These are phyloP conservation scores for Didymosphaeria variabile DNA, from an alignment of 2,329 filamentous ascomycete genomes.

Conservation along the genomic window DNA sequence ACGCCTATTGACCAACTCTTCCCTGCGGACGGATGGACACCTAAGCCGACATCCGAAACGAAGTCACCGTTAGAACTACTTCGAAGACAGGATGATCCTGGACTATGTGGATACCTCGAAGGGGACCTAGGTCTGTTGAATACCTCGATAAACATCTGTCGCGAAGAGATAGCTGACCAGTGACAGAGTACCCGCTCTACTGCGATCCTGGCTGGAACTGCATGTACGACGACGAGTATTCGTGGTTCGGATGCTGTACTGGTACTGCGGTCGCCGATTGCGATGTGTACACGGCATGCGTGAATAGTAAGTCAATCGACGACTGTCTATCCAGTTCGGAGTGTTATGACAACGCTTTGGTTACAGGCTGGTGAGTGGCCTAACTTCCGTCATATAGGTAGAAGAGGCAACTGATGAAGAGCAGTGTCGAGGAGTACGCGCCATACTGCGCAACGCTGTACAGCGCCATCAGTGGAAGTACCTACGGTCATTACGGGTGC, in stretches of 20 bases:
- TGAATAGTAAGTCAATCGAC: slow-evolving; percentile 13
- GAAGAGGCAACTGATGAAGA: background rate
- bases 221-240: slow-evolving; percentile 18
- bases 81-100: slow-evolving; percentile 19
- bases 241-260: slow-evolving; percentile 29
- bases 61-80: slow-evolving; percentile 17
- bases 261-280: slow-evolving; percentile 23
- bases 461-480: slow-evolving; percentile 11
- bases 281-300: slow-evolving; percentile 23
- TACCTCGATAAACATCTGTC: background rate
- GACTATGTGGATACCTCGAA: slow-evolving; percentile 22
- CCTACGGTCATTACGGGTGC: slow-evolving; percentile 23
- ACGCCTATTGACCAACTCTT: slow-evolving; percentile 16
- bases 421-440: background rate
- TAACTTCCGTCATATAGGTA: background rate
- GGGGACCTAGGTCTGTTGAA: slow-evolving; percentile 19
- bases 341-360: slow-evolving; percentile 19
- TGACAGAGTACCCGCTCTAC: slow-evolving; percentile 14
- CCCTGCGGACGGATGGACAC: slow-evolving; percentile 21
- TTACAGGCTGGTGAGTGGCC: slow-evolving; percentile 21
- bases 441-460: slow-evolving; percentile 21
- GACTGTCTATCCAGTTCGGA: slow-evolving; percentile 12
- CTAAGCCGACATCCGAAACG: slow-evolving; percentile 19
- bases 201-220: slow-evolving; percentile 20
- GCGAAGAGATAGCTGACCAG: background rate